Evolutionary conservation across 1,139 yeast genomes (phyloP).

Genomic region (Saccharomyces hybrid): DNA sequence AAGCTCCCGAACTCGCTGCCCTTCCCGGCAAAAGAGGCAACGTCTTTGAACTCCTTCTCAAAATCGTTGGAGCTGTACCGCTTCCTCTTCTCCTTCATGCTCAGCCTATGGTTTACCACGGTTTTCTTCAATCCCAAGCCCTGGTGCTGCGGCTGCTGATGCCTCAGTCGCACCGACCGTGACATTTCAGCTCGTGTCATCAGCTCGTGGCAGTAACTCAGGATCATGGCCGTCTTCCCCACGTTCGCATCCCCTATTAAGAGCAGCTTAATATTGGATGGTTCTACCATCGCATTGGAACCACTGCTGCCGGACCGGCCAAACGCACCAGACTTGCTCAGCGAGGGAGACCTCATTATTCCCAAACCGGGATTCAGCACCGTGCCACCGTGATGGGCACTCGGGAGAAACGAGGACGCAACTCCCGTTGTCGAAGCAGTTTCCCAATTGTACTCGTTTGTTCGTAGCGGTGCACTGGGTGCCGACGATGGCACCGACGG

Average conservation of each 20-base stretch:
- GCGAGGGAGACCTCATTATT: not conserved
- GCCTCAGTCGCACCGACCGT: slow-evolving; percentile 7
- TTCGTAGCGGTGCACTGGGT: slow-evolving; percentile 1
- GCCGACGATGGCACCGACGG: slow-evolving; percentile 3
- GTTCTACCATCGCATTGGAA: slow-evolving; percentile 10
- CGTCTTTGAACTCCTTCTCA: slow-evolving; percentile 22
- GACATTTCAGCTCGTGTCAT: slow-evolving; percentile 23
- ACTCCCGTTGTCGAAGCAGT: not conserved
- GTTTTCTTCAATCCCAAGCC: not conserved
- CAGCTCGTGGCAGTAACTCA: slow-evolving; percentile 36
- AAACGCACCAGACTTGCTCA: slow-evolving; percentile 4
- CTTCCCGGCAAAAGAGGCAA: not conserved
- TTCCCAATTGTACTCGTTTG: not conserved
- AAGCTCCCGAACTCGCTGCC: not conserved
- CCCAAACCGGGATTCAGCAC: not conserved
- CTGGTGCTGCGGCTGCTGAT: not conserved
- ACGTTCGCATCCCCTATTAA: slow-evolving; percentile 39
- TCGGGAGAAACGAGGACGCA: not conserved
- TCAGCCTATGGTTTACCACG: slow-evolving; percentile 1
- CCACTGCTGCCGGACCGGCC: slow-evolving; percentile 8
- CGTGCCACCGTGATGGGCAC: not conserved
- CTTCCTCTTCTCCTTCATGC: slow-evolving; percentile 23
- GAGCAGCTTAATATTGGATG: slow-evolving; percentile 33
- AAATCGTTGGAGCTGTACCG: slow-evolving; percentile 31
- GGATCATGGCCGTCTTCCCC: slow-evolving; percentile 38